A percentile compares a stretch with the other conserved stretches of the same genome.
Evolutionary conservation across 306 rosid species (phyloP).

Genomic region (Cyamopsis tetragonoloba): DNA sequence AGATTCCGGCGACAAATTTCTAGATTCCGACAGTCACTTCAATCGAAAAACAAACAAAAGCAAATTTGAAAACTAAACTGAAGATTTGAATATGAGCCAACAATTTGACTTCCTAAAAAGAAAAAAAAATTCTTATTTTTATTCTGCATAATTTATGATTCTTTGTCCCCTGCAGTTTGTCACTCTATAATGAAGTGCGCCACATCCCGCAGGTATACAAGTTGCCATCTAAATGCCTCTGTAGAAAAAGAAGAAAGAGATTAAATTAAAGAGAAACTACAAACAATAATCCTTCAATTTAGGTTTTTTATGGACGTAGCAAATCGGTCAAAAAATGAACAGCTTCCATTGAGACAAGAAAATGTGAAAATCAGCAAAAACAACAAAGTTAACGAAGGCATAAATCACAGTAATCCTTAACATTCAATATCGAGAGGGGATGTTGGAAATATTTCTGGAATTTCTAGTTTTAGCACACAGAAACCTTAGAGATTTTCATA

Average conservation of each 20-base stretch:
- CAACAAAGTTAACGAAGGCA: neutral
- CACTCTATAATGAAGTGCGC: slow-evolving; percentile 39
- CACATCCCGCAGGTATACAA: slow-evolving; percentile 55
- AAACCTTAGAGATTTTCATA: too few relatives aligned
- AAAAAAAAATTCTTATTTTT: too few relatives aligned
- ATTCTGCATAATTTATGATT: too few relatives aligned
- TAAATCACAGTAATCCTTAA: neutral
- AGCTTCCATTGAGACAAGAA: neutral
- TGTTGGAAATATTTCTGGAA: too few relatives aligned
- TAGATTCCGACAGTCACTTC: too few relatives aligned
- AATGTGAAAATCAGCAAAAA: neutral
- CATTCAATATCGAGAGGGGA: neutral
- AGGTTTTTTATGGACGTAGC: neutral
- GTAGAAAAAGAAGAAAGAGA: slow-evolving; percentile 18
- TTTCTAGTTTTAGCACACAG: too few relatives aligned
- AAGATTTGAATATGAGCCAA: too few relatives aligned
- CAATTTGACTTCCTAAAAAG: too few relatives aligned
- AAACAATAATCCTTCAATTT: slow-evolving; percentile 10
- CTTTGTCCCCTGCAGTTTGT: slow-evolving; percentile 37
- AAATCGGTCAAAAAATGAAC: neutral
- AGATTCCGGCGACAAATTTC: too few relatives aligned
- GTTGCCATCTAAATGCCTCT: slow-evolving; percentile 58
- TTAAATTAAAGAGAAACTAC: slow-evolving; percentile 11
- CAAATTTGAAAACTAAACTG: too few relatives aligned
- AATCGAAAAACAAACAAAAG: too few relatives aligned